Evolutionary conservation across 1,139 yeast species (phyloP), one percentile per base, ranked within the genome.

Genomic region (Suhomyces bribrorum): DNA sequence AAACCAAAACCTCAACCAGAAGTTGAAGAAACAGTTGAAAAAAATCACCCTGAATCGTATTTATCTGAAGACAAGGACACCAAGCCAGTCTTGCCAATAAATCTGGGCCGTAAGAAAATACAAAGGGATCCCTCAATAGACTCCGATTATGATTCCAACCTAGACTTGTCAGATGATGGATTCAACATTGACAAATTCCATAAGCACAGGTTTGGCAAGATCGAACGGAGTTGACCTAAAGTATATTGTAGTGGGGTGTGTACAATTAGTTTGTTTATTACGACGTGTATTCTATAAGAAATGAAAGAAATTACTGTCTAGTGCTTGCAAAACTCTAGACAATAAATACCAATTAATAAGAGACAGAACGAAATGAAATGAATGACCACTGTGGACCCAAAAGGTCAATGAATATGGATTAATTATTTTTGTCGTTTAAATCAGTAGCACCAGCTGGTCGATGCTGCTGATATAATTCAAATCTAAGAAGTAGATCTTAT

Each of bases 101-200:
- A 27, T 23, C 22, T n/a, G 13, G 15, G 4, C 5, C 8, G 11
- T 5, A 16, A 18, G 9, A 30, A 26, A 12, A 7, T 12, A 5
- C 32, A 9, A 1, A 24, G 62, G 35, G 61, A 60, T 31, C 55
- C 56, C 2, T 41, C 53, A 5, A 47, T 62, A 7, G 67, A 62
- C 37, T 57, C 64, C 3, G 62, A 56, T 13, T 62, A 52, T 32
- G 61, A 63, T 37, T 42, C 64, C 1, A 49, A 56, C 33, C 46
- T 63, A n/a, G 69, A 63, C 34, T 36, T 49, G 11, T 43, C 52
- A 1, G 53, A 46, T n/a, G 44, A 40, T 8, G 46, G 43, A 3
- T 35, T 40, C 17, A 42, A 44, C 14, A 16, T 30, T 15, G 36
- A 36, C 5, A 25, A 17, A 7, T 33, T 50, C 16, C 38, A 24